phyloP scores from a whole-genome alignment of 1,284 basidiomycete species.

The Cutaneotrichosporon sp. region DNA sequence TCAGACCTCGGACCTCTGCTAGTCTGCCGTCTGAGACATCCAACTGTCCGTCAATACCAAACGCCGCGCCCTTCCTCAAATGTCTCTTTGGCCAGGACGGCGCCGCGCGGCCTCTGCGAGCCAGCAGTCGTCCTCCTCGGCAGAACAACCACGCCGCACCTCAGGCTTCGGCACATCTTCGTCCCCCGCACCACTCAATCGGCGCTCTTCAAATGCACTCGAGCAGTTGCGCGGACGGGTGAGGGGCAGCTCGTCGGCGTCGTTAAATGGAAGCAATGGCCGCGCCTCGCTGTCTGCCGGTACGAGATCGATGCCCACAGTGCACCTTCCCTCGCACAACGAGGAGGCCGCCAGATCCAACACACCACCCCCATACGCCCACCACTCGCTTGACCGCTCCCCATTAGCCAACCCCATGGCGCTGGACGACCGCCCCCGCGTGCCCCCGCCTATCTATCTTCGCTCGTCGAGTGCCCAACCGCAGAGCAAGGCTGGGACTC shows the following conservation, averaged over 20 bases:
- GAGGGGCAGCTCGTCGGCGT: not conserved
- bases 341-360: conserved; percentile 7
- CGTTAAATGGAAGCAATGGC: not conserved
- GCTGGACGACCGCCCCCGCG: conserved; percentile 40
- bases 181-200: not conserved
- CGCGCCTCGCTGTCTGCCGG: not conserved
- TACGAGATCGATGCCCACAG: conserved; percentile 10
- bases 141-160: not conserved
- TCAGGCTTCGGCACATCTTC: conserved; percentile 2
- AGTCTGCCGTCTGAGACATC: not conserved
- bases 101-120: not conserved
- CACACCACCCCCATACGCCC: conserved; percentile 38
- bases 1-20: not conserved
- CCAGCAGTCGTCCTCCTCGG: not conserved
- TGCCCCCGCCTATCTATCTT: conserved; percentile 47
- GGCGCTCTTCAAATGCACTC: not conserved
- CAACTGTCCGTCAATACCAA: not conserved
- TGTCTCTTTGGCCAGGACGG: not conserved
- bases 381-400: conserved; percentile 39
- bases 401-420: conserved; percentile 34
- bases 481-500: conserved; percentile 28
- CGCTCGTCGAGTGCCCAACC: conserved; percentile 35
- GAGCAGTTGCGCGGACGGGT: conserved; percentile 4
- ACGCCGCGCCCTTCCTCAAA: not conserved
- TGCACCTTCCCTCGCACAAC: not conserved